These are phyloP conservation scores for Exserohilum rostratum DNA, from an alignment of 2,329 filamentous ascomycete species.

Conservation along the genomic window DNA sequence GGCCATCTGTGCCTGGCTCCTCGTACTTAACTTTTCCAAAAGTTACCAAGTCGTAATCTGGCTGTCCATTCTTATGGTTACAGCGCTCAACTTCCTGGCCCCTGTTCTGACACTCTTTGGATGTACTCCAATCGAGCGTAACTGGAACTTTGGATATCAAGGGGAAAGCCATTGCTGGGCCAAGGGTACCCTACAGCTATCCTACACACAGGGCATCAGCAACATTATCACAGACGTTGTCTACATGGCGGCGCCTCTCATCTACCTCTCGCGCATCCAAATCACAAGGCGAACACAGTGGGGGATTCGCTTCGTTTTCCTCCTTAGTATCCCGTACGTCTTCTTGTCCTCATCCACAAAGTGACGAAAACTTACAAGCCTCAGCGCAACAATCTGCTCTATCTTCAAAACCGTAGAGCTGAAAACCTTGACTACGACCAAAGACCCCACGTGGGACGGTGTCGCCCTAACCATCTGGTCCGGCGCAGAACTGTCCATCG, in stretches of 20 bases:
- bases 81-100: conserved; percentile 35
- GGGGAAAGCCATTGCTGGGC: conserved; percentile 30
- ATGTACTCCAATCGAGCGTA: conserved; percentile 34
- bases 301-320: conserved; percentile 37
- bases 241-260: conserved; percentile 36
- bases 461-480: conserved; percentile 37
- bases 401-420: conserved; percentile 39
- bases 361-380: not conserved
- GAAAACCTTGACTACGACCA: conserved; percentile 24
- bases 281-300: conserved; percentile 32
- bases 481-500: conserved; percentile 28
- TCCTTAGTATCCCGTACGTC: conserved; percentile 38
- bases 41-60: conserved; percentile 33
- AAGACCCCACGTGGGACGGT: conserved; percentile 34
- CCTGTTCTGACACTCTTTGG: conserved; percentile 34
- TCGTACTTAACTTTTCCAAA: conserved; percentile 37
- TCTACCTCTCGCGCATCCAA: conserved; percentile 35
- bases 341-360: not conserved
- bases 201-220: conserved; percentile 34
- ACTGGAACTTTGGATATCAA: conserved; percentile 33
- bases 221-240: conserved; percentile 40
- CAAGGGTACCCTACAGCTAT: conserved; percentile 24
- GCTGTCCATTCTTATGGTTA: conserved; percentile 35
- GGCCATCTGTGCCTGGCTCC: conserved; percentile 39
- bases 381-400: conserved; percentile 36